Percentiles rank a stretch among this genome's conserved stretches.
phyloP scores from a whole-genome alignment of 192 early-diverging fungal genomes.

The Umbelopsis ramanniana region DNA sequence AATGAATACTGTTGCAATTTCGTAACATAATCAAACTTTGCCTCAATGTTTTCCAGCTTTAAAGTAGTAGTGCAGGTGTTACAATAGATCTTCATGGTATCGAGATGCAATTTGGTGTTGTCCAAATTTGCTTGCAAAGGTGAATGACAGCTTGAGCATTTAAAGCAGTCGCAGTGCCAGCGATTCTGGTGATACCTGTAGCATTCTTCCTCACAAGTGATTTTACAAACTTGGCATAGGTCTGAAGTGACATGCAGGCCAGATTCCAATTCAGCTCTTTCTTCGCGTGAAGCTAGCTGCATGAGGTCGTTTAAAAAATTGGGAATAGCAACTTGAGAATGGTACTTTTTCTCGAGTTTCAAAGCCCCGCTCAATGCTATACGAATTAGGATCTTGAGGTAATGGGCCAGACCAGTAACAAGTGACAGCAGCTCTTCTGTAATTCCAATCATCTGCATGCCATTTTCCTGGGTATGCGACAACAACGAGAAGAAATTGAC shows the following conservation, averaged over 20 bases:
- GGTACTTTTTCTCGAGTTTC: conserved; percentile 54
- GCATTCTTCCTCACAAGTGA: conserved; percentile 87
- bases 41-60: conserved; percentile 28
- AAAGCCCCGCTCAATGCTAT: conserved; percentile 90
- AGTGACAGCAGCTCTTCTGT: conserved; percentile 89
- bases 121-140: conserved; percentile 20
- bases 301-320: conserved; percentile 78
- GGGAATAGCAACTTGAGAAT: conserved; percentile 46
- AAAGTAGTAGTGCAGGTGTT: conserved; percentile 28
- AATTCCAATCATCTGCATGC: conserved; percentile 60
- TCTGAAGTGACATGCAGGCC: conserved; percentile 75
- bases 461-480: conserved; percentile 72
- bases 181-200: conserved; percentile 62
- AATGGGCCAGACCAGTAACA: conserved; percentile 91
- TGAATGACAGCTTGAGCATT: conserved; percentile 66
- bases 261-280: conserved; percentile 32
- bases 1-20: conserved; percentile 93
- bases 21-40: conserved; percentile 73
- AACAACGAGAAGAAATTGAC: conserved; percentile 93
- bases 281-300: conserved; percentile 51
- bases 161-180: conserved; percentile 87
- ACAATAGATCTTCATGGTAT: conserved; percentile 31
- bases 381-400: conserved; percentile 90
- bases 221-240: conserved; percentile 76
- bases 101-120: conserved; percentile 19